A percentile compares a stretch with the other conserved stretches of the same genome.
Conservation (phyloP, 2,329 filamentous ascomycete genomes). For the Pseudopithomyces chartarum region DNA sequence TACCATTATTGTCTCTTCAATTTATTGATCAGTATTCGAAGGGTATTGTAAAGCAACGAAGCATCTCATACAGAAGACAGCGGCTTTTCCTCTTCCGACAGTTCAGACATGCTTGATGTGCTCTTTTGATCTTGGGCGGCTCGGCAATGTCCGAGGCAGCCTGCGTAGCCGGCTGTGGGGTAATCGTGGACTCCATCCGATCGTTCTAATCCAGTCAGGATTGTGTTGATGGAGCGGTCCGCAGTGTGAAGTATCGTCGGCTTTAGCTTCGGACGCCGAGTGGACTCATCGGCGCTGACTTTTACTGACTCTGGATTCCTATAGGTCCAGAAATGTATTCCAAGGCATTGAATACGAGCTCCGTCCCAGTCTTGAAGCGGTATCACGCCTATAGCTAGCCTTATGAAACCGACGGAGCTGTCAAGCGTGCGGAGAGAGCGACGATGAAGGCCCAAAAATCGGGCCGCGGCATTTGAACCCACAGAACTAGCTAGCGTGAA, state of each 20-base stretch:
- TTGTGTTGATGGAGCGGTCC: constrained; percentile 11
- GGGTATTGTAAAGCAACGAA: background rate
- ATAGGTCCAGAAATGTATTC: background rate
- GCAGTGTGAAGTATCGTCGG: constrained; percentile 9
- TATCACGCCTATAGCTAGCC: background rate
- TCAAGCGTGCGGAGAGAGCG: constrained; percentile 1
- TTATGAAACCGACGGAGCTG: background rate
- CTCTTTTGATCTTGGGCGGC: constrained; percentile 27
- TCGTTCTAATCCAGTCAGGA: constrained; percentile 16
- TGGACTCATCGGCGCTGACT: constrained; percentile 1
- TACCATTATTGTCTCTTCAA: constrained; percentile 53
- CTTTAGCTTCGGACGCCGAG: constrained; percentile 7
- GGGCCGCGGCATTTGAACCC: constrained; percentile 5
- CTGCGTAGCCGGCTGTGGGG: constrained; percentile 13
- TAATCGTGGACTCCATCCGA: constrained; percentile 23
- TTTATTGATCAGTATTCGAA: constrained; percentile 3
- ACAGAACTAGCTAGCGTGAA: background rate
- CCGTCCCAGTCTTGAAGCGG: background rate
- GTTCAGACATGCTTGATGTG: constrained; percentile 36
- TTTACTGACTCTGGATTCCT: background rate
- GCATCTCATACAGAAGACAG: constrained; percentile 42
- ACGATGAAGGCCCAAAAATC: background rate
- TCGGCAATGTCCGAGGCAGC: constrained; percentile 11
- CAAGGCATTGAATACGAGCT: background rate
- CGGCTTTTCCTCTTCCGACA: constrained; percentile 47